Base-by-base conservation (phyloP, 2,329 filamentous ascomycete genomes). In the Exophiala mesophila region DNA sequence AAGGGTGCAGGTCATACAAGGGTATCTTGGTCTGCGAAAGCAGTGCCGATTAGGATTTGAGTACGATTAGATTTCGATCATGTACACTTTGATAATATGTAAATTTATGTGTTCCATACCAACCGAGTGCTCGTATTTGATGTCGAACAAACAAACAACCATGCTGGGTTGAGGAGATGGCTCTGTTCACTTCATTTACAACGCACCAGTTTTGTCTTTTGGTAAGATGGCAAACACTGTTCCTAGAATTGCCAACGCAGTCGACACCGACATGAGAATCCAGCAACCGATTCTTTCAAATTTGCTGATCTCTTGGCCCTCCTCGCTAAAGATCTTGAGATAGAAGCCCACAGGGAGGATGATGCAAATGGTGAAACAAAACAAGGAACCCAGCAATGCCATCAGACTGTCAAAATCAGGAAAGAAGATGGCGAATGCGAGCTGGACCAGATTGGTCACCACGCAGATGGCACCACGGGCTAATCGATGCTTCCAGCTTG, bases 281-380 rank as follows among this genome's bases (percentile, higher is more conserved):
- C 80, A 89, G 55, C 83, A 80, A 32, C 85, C 53, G 3, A 77
- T 61, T 56, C 77, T 80, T 64, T 95, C 87, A 16, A 61, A 60
- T 1, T 63, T 53, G 1, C 72, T 67, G 33, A 96, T 78, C 47
- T 90, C 81, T 36, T 79, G 74, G 34, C 81, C 80, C 45, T 90
- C 82, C 36, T 78, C 73, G 36, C 80, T 80, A 61, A 94, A 97
- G 1, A 97, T 78, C 66, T 89, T 94, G 43, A 97, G 68, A 59
- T 97, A 88, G 60, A 98, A 97, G 3, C 82, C 76, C 21, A 95
- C 70, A 1, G 90, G 92, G 37, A 98, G 72, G 63, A 94, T 88
- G 53, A 97, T 82, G 65, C 90, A 97, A 53, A 97, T 94, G 13
- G 86, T 87, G 57, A 95, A 95, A 67, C 90, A 96, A 12, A 95